Evolutionary conservation across 805 yeast genomes (phyloP).

Genomic region (Wickerhamiella hasegawae): DNA sequence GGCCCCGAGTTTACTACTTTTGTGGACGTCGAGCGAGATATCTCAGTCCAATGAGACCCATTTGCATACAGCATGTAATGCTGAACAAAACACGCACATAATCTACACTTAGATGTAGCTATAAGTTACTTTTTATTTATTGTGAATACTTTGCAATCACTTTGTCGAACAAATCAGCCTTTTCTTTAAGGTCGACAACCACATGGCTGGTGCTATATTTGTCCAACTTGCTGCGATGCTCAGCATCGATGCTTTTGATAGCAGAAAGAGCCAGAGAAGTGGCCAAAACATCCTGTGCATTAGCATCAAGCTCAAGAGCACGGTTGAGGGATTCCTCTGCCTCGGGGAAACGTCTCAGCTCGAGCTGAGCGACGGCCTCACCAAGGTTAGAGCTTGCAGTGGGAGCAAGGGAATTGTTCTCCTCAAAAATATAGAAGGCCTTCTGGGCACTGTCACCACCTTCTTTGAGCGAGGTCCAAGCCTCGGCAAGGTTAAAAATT

Average conservation of each 20-base stretch:
- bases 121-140: background rate
- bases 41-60: too few relatives aligned
- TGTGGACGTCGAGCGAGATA: background rate
- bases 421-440: slow-evolving; percentile 43
- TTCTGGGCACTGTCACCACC: slow-evolving; percentile 24
- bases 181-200: slow-evolving; percentile 36
- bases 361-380: slow-evolving; percentile 59
- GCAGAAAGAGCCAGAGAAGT: slow-evolving; percentile 49
- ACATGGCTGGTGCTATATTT: slow-evolving; percentile 1
- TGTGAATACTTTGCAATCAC: slow-evolving; percentile 27
- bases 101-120: too few relatives aligned
- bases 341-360: slow-evolving; percentile 68
- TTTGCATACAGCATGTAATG: too few relatives aligned
- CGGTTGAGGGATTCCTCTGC: slow-evolving; percentile 40
- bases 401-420: slow-evolving; percentile 26
- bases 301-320: slow-evolving; percentile 27
- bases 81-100: too few relatives aligned
- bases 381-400: slow-evolving; percentile 43
- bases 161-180: slow-evolving; percentile 49
- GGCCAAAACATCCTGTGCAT: slow-evolving; percentile 31
- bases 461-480: slow-evolving; percentile 41
- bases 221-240: slow-evolving; percentile 32
- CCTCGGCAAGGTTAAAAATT: slow-evolving; percentile 61
- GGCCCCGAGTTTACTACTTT: background rate
- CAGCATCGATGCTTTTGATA: slow-evolving; percentile 31